Conservation (phyloP, 1,139 yeast species). For the Yamadazyma buinensis region DNA sequence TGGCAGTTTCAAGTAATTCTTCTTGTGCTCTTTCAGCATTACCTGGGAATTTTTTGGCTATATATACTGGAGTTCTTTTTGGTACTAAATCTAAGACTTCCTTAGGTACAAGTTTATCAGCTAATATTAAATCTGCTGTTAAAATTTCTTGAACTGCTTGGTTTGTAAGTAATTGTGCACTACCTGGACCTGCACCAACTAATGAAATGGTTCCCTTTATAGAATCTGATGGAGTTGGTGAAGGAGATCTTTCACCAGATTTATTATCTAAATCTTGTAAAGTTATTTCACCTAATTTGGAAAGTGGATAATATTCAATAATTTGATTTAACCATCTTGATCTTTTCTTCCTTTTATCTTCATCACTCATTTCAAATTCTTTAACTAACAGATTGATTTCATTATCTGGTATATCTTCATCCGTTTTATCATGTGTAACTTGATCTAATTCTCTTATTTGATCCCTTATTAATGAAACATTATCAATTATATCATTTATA, state of each 20-base stretch:
- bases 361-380: slow-evolving; percentile 53
- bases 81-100: slow-evolving; percentile 83
- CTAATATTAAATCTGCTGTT: slow-evolving; percentile 77
- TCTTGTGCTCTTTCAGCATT: slow-evolving; percentile 93
- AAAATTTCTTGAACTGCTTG: slow-evolving; percentile 84
- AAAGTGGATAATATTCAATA: slow-evolving; percentile 85
- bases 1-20: slow-evolving; percentile 70
- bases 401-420: slow-evolving; percentile 66
- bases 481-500: slow-evolving; percentile 63
- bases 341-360: slow-evolving; percentile 55
- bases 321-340: slow-evolving; percentile 86
- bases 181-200: slow-evolving; percentile 95
- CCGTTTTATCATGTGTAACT: slow-evolving; percentile 67
- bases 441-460: slow-evolving; percentile 44
- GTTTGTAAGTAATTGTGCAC: slow-evolving; percentile 72
- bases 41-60: slow-evolving; percentile 94
- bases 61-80: slow-evolving; percentile 63
- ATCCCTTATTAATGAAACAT: slow-evolving; percentile 63
- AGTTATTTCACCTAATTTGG: slow-evolving; percentile 53
- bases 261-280: slow-evolving; percentile 45
- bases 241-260: neutral
- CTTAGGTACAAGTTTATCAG: slow-evolving; percentile 91
- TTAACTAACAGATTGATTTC: slow-evolving; percentile 53
- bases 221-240: neutral
- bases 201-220: slow-evolving; percentile 59